phyloP scores from a whole-genome alignment of 139 green algal genomes.

The Chlorella sp. region DNA sequence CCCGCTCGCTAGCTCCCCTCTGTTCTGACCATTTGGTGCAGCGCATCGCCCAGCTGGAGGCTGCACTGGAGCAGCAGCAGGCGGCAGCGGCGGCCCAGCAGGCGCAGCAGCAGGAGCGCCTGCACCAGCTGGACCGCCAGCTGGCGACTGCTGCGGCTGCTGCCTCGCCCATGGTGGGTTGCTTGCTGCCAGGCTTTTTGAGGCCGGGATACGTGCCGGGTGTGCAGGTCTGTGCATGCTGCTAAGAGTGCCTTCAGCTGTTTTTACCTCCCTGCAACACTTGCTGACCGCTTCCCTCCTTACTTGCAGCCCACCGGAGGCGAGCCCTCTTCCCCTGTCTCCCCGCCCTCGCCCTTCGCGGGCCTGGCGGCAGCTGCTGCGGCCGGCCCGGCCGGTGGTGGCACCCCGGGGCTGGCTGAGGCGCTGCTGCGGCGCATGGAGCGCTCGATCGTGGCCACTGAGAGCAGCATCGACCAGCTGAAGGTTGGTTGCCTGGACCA shows the following conservation, averaged over 20 bases:
- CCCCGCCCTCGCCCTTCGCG: neutral
- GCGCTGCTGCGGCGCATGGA: conserved; percentile 10
- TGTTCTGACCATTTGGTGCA: neutral
- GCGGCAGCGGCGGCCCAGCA: neutral
- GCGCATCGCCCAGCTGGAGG: conserved; percentile 4
- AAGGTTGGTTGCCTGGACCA: neutral
- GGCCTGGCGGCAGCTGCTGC: neutral
- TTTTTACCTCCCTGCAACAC: too few relatives aligned
- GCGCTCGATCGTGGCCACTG: conserved; percentile 11
- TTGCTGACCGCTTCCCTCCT: neutral
- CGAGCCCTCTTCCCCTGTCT: neutral
- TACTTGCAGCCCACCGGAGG: neutral
- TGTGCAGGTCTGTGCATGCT: too few relatives aligned
- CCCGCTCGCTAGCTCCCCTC: neutral
- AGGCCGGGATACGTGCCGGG: too few relatives aligned
- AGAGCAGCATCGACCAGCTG: conserved; percentile 22
- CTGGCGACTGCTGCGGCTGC: conserved; percentile 8
- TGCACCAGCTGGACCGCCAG: conserved; percentile 6
- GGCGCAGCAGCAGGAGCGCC: conserved; percentile 16
- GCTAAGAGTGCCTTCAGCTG: too few relatives aligned
- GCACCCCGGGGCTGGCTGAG: neutral
- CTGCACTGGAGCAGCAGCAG: conserved; percentile 8
- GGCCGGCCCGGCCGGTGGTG: neutral
- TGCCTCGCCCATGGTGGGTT: conserved; percentile 4
- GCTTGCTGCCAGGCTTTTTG: too few relatives aligned